phyloP scores from a whole-genome alignment of 345 rosid genomes.

The Zanthoxylum bungeanum region DNA sequence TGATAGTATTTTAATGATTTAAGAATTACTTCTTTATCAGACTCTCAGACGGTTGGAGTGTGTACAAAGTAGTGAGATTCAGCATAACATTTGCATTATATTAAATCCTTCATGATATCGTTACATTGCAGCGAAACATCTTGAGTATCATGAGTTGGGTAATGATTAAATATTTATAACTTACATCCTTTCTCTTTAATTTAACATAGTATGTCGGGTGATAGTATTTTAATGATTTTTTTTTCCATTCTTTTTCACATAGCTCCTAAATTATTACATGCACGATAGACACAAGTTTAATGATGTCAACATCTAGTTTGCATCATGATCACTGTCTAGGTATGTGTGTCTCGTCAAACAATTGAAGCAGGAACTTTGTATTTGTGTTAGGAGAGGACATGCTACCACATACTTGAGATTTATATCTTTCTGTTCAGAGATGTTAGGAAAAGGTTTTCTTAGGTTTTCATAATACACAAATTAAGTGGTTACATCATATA shows the following conservation, averaged over 20 bases:
- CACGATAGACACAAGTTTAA: neutral
- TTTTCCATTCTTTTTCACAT: neutral
- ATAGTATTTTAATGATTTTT: too few relatives aligned
- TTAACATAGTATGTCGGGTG: too few relatives aligned
- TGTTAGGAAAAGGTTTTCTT: neutral
- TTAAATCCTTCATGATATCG: too few relatives aligned
- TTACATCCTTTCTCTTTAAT: neutral
- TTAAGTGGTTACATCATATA: neutral
- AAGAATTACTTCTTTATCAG: too few relatives aligned
- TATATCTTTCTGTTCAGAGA: neutral
- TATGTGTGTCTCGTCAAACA: neutral
- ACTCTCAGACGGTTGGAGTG: too few relatives aligned
- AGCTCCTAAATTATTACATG: neutral
- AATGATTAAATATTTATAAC: too few relatives aligned
- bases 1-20: too few relatives aligned
- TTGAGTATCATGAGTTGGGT: too few relatives aligned
- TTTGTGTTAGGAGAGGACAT: neutral
- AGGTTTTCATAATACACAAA: neutral
- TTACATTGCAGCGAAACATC: too few relatives aligned
- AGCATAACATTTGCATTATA: too few relatives aligned
- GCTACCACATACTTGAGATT: neutral
- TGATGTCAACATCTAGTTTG: neutral
- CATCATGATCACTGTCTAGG: neutral
- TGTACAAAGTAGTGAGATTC: too few relatives aligned
- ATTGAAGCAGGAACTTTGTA: neutral